Evolutionary conservation across 768 basidiomycete species (phyloP).

Genomic region (Cystobasidium ongulense): DNA sequence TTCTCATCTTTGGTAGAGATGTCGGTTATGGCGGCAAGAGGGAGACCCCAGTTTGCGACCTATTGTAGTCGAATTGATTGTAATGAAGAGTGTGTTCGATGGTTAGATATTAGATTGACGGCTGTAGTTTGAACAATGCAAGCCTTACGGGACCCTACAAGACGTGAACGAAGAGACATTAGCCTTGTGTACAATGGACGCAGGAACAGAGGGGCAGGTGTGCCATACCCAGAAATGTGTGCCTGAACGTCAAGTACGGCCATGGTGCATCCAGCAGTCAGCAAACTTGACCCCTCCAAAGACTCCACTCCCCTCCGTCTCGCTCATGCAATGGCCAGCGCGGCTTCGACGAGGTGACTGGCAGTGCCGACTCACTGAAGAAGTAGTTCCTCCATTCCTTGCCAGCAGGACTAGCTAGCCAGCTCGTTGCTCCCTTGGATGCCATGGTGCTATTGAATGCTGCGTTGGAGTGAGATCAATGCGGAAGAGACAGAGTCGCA

Average conservation of each 20-base stretch:
- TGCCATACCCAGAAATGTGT: constrained; percentile 26
- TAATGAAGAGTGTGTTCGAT: not conserved
- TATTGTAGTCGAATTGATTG: constrained; percentile 51
- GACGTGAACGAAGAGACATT: not conserved
- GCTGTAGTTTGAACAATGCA: not conserved
- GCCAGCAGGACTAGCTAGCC: constrained; percentile 82
- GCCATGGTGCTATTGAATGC: constrained; percentile 52
- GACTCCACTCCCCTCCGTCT: too few relatives aligned
- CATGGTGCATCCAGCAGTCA: constrained; percentile 13
- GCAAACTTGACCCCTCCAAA: constrained; percentile 1
- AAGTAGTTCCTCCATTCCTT: constrained; percentile 63
- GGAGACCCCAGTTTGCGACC: constrained; percentile 94
- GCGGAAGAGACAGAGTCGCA: not conserved
- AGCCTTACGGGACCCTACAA: constrained; percentile 22
- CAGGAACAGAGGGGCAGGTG: constrained; percentile 50
- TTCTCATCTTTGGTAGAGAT: constrained; percentile 78
- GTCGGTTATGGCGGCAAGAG: constrained; percentile 84
- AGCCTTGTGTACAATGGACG: not conserved
- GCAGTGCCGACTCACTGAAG: constrained; percentile 72
- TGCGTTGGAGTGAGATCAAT: not conserved
- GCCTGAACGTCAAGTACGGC: constrained; percentile 44
- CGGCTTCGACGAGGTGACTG: too few relatives aligned
- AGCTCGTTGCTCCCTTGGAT: constrained; percentile 67
- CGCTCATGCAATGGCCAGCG: too few relatives aligned
- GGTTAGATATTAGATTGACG: not conserved